Evolutionary conservation across 352 stramenopile species (phyloP).

Genomic region (Thraustotheca clavata): DNA sequence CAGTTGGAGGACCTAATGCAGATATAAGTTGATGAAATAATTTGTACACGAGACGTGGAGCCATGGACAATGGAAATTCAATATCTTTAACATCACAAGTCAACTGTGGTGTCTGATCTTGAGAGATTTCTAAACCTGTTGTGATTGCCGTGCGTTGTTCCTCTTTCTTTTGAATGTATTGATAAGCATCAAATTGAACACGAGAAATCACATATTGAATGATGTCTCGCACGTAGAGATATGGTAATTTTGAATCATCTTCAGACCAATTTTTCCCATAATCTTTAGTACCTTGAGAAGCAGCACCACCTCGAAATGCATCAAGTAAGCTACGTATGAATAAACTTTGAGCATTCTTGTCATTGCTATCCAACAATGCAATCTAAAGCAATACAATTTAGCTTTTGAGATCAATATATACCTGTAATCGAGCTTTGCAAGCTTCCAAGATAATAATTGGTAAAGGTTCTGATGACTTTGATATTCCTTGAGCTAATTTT

Average conservation of each 20-base stretch:
- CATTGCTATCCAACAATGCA: constrained; percentile 30
- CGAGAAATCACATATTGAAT: constrained; percentile 32
- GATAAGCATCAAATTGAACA: constrained; percentile 18
- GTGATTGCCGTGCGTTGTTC: background rate
- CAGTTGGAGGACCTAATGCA: constrained; percentile 27
- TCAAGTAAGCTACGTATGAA: constrained; percentile 54
- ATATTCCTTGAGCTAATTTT: no score
- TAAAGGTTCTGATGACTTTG: background rate
- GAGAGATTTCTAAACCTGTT: background rate
- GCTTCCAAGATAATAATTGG: constrained; percentile 43
- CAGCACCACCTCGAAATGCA: constrained; percentile 46
- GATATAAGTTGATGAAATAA: background rate
- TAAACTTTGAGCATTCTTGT: constrained; percentile 34
- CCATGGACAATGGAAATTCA: constrained; percentile 38
- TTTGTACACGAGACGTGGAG: constrained; percentile 27
- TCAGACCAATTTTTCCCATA: constrained; percentile 25
- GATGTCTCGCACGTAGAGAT: constrained; percentile 31
- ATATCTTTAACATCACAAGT: constrained; percentile 23
- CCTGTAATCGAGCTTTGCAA: constrained; percentile 29
- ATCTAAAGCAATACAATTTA: background rate
- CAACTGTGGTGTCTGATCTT: constrained; percentile 41
- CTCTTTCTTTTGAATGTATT: background rate
- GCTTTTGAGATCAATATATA: background rate
- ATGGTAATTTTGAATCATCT: constrained; percentile 11
- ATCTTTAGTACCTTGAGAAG: background rate